These are phyloP conservation scores for Nothophytophthora sp. DNA, from an alignment of 352 stramenopile species.

Conservation along the genomic window DNA sequence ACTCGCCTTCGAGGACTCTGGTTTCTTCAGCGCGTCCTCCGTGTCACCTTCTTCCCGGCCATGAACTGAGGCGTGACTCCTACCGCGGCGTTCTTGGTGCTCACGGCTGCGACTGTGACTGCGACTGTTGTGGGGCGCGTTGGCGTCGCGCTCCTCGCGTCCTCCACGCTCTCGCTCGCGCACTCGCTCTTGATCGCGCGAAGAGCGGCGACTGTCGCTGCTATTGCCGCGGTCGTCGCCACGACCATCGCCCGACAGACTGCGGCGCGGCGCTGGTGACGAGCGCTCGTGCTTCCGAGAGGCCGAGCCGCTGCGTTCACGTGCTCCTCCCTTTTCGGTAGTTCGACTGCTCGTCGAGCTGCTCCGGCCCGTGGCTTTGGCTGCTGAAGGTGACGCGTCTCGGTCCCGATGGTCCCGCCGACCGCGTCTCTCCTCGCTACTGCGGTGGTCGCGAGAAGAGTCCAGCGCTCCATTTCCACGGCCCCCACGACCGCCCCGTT, in stretches of 20 bases:
- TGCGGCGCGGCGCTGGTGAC: slow-evolving; percentile 28
- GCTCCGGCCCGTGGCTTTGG: slow-evolving; percentile 7
- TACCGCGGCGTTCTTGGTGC: slow-evolving; percentile 19
- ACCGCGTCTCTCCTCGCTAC: slow-evolving; percentile 32
- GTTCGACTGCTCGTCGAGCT: slow-evolving; percentile 16
- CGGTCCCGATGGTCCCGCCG: slow-evolving; percentile 29
- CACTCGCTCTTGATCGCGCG: slow-evolving; percentile 33
- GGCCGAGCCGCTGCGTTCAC: slow-evolving; percentile 23
- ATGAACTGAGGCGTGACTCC: slow-evolving; percentile 16
- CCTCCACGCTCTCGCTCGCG: slow-evolving; percentile 25
- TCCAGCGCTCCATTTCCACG: slow-evolving; percentile 19
- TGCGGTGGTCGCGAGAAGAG: slow-evolving; percentile 10
- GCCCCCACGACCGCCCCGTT: slow-evolving; percentile 26
- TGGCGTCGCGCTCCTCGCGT: slow-evolving; percentile 14
- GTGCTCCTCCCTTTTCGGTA: slow-evolving; percentile 7
- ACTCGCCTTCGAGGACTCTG: slow-evolving; percentile 8
- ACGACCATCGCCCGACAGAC: slow-evolving; percentile 38
- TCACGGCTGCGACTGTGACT: slow-evolving; percentile 31
- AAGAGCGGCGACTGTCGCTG: slow-evolving; percentile 24
- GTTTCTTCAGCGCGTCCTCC: slow-evolving; percentile 7
- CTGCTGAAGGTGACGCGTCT: slow-evolving; percentile 22
- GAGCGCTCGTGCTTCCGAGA: slow-evolving; percentile 33
- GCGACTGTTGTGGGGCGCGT: slow-evolving; percentile 15
- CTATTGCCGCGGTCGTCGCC: slow-evolving; percentile 21
- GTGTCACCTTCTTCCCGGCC: slow-evolving; percentile 17